A percentile compares a stretch with the other conserved stretches of the same genome.
Evolutionary conservation across 495 filamentous ascomycete genomes (phyloP).

Genomic region (Elasticomyces elasticus): DNA sequence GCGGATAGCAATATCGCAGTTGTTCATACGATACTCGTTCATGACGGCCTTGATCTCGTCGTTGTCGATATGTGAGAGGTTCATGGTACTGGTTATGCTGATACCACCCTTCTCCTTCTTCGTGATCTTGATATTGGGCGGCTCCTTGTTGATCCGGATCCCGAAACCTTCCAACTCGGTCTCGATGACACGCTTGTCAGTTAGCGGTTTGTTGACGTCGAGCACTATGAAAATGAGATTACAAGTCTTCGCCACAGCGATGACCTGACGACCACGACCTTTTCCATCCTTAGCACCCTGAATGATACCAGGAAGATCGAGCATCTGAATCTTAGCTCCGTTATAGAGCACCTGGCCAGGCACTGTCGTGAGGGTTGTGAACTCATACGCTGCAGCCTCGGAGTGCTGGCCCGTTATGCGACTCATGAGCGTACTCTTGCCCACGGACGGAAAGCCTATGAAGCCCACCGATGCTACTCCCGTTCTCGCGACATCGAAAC

Average conservation of each 20-base stretch:
- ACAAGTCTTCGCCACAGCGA: constrained; percentile 97
- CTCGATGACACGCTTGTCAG: constrained; percentile 95
- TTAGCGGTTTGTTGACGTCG: constrained; percentile 95
- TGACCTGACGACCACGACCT: constrained; percentile 95
- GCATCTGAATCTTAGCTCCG: constrained; percentile 95
- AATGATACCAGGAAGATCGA: constrained; percentile 97
- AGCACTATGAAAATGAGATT: constrained; percentile 98
- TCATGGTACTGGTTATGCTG: constrained; percentile 84
- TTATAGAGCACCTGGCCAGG: constrained; percentile 96
- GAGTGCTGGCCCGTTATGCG: constrained; percentile 91
- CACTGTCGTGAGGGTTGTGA: constrained; percentile 94
- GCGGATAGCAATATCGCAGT: constrained; percentile 94
- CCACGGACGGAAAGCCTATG: constrained; percentile 85
- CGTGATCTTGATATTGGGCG: constrained; percentile 94
- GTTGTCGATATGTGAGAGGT: constrained; percentile 81
- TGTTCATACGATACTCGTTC: constrained; percentile 90
- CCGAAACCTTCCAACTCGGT: constrained; percentile 95
- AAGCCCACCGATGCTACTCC: constrained; percentile 84
- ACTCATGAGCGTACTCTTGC: constrained; percentile 96
- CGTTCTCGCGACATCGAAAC: constrained; percentile 96
- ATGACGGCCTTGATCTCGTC: constrained; percentile 98
- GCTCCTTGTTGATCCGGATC: constrained; percentile 93
- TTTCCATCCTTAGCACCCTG: constrained; percentile 97
- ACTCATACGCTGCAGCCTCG: constrained; percentile 94
- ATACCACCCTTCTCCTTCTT: constrained; percentile 99